Percentiles rank a stretch among this genome's conserved stretches.
These are phyloP conservation scores for Pythium folliculosum DNA, from an alignment of 352 stramenopile species.

Conservation along the genomic window DNA sequence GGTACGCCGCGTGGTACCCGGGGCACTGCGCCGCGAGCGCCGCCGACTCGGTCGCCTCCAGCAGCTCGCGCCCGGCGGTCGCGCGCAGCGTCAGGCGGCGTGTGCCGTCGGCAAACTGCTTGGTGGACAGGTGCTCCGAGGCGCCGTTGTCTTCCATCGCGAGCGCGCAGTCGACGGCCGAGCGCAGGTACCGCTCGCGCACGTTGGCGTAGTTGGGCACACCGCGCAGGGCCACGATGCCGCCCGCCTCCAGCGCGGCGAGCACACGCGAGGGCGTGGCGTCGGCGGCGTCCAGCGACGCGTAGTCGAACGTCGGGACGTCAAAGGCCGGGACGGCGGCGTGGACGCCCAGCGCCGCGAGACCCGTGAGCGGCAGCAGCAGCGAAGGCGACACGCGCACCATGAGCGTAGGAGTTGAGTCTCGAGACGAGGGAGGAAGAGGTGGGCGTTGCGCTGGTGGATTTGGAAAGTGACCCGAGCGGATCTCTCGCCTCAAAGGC, in stretches of 20 bases:
- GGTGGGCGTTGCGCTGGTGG: neutral
- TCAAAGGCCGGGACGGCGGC: conserved; percentile 8
- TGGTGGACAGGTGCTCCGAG: conserved; percentile 38
- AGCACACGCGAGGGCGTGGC: conserved; percentile 33
- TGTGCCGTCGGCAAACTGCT: conserved; percentile 56
- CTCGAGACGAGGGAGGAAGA: neutral
- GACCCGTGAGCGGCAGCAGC: neutral
- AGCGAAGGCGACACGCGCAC: neutral
- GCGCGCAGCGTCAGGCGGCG: conserved; percentile 47
- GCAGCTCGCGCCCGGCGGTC: conserved; percentile 40
- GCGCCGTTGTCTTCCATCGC: conserved; percentile 16
- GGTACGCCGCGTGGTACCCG: conserved; percentile 39
- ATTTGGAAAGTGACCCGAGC: neutral
- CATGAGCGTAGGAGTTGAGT: neutral
- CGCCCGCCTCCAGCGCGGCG: conserved; percentile 45
- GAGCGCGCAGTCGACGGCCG: conserved; percentile 49
- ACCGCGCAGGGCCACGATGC: conserved; percentile 67
- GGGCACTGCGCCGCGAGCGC: conserved; percentile 33
- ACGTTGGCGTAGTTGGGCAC: conserved; percentile 54
- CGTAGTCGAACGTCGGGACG: conserved; percentile 53
- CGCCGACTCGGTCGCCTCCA: conserved; percentile 15
- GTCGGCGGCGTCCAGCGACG: conserved; percentile 31
- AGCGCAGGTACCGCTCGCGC: conserved; percentile 49
- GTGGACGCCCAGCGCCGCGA: neutral
- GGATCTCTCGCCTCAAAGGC: too few relatives aligned